These are phyloP conservation scores for Adiantum capillusveneris DNA, from an alignment of 75 land plant genomes.

Conservation along the genomic window DNA sequence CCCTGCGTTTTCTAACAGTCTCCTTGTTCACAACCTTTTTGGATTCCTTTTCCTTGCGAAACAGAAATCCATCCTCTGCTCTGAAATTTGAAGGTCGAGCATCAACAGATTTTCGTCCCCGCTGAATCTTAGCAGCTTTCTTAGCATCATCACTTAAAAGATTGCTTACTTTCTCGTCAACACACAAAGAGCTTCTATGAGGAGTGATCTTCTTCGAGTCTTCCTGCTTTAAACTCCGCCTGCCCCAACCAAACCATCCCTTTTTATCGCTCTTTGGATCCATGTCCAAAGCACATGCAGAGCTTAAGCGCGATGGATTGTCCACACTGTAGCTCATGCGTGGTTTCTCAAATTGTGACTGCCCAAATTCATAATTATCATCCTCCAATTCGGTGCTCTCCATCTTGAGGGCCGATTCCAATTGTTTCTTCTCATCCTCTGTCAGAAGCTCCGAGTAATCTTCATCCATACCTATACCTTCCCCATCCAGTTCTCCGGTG, in stretches of 20 bases:
- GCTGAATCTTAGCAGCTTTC: conserved; percentile 37
- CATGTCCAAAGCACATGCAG: background rate
- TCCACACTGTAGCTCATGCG: background rate
- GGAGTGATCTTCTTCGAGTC: background rate
- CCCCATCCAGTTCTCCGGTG: conserved; percentile 17
- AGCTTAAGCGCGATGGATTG: background rate
- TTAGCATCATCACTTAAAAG: conserved; percentile 23
- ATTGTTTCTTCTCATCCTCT: conserved; percentile 16
- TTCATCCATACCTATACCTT: too few relatives aligned
- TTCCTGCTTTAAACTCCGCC: conserved; percentile 9
- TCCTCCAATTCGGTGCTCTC: background rate
- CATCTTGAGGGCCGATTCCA: conserved; percentile 8
- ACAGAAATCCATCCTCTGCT: conserved; percentile 22
- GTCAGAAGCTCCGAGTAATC: conserved; percentile 18
- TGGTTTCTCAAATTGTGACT: background rate
- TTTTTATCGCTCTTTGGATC: conserved; percentile 11
- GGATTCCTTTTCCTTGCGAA: conserved; percentile 4
- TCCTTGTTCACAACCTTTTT: conserved; percentile 5
- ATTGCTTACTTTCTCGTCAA: background rate
- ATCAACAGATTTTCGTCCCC: conserved; percentile 20
- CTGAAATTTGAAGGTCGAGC: conserved; percentile 16
- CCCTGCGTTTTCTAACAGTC: background rate
- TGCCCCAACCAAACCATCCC: conserved; percentile 22
- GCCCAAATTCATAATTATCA: too few relatives aligned
- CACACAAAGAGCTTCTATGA: background rate